Conservation (phyloP, 2,329 filamentous ascomycete genomes). For the Fusarium sterilihyphosum region DNA sequence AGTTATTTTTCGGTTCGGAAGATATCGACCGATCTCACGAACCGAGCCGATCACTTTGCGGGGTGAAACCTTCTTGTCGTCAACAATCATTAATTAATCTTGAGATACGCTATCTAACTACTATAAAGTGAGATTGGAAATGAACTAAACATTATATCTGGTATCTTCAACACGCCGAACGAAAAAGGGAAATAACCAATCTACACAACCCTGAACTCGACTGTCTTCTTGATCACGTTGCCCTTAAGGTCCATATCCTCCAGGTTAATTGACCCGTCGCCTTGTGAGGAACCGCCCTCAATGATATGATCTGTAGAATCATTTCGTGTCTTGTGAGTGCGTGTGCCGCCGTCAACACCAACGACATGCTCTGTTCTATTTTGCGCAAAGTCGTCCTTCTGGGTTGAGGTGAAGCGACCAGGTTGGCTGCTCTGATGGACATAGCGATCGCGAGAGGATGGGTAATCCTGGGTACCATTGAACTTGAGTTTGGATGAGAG, state of each 20-base stretch:
- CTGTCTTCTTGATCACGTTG: constrained; percentile 34
- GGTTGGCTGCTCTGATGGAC: constrained; percentile 5
- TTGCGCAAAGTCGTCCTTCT: constrained; percentile 17
- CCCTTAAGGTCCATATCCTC: constrained; percentile 34
- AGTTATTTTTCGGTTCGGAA: background rate
- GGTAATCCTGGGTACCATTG: constrained; percentile 12
- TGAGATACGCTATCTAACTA: background rate
- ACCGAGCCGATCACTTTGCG: too few relatives aligned
- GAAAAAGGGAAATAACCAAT: background rate
- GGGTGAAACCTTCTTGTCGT: background rate
- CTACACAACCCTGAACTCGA: constrained; percentile 29
- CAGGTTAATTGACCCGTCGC: constrained; percentile 20
- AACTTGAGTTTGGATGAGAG: constrained; percentile 47
- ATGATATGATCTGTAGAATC: constrained; percentile 33
- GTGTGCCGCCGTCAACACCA: constrained; percentile 7
- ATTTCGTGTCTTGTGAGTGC: constrained; percentile 12
- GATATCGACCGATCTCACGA: background rate
- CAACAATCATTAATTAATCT: background rate
- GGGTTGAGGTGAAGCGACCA: constrained; percentile 19
- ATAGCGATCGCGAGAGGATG: constrained; percentile 22
- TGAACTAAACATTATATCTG: background rate
- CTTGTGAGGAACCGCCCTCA: constrained; percentile 14
- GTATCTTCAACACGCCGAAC: background rate
- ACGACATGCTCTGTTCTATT: constrained; percentile 19
- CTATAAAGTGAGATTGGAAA: background rate